Base-by-base conservation (phyloP, 805 yeast species). In the Candida sonorensis region DNA sequence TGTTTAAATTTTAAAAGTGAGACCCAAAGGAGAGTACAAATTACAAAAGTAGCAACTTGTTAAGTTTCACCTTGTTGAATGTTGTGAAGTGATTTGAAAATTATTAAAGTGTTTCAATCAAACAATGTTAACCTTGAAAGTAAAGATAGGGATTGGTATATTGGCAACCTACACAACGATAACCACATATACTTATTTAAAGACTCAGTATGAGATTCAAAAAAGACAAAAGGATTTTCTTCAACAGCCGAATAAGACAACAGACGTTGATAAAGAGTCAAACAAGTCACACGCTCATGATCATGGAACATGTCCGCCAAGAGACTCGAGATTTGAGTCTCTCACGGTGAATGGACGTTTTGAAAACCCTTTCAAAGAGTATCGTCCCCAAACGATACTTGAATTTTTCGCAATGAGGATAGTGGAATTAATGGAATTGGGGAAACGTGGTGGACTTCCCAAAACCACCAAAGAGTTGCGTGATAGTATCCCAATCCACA, bases 291-390 rank as follows among this genome's bases (percentile, higher is more conserved):
- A 11, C 8, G 24, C 8, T 17, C 40, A 42, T 26, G 33, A 33
- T 7, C n/a, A n/a, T n/a, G 22, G 14, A 11, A 28, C 13, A 3
- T 18, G 26, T 17, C n/a, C 17, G 14, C 26, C 31, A 14, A 45
- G 42, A 13, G 34, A 27, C 18, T 10, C 17, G 23, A 64, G 66
- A 42, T 77, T 64, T 40, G 56, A 62, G 3, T 62, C 75, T 3
- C 46, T 78, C 37, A 60, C 61, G n/a, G 61, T 85, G 1, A 69
- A 72, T 13, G 96, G 97, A 8, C 64, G 87, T 45, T 90, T 74
- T 59, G 92, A 85, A 37, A 90, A 90, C 48, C 97, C 97, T 2
- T 90, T 90, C 53, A 69, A 70, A 12, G 96, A 90, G 51, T 90
- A 90, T 52, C 67, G 97, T 31, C 81, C 86, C 6, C 97, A 88